Base-by-base conservation (phyloP, 192 early-diverging fungal species). In the Kickxella alabastrina region DNA sequence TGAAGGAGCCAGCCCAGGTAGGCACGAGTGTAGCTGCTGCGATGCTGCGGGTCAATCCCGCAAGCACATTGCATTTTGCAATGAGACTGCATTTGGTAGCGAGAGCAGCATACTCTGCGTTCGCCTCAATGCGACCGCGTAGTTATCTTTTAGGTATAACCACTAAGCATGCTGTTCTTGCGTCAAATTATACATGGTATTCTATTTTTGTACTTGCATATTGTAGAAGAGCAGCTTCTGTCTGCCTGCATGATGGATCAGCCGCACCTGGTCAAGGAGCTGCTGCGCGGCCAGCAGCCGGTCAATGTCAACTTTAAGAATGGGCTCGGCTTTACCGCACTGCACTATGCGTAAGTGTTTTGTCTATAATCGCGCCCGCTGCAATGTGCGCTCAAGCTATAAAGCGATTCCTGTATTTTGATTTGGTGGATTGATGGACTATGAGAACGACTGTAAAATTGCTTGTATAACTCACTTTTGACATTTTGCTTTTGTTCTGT, bases 221-320 rank as follows among this genome's bases (percentile, higher is more conserved):
- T 49, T 65, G 44, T 73, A 89, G 84, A 86, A 60, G 83, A 86
- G 49, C 78, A 81, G 43, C 68, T 89, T 34, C 62, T 86, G 43
- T 80, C 82, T 10, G 87, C 87, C 26, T 86, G 85, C 62, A 80
- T 80, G 64, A 73, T 83, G 44, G 85, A 87, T 68, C 82, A 86
- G 36, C 76, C 84, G 28, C 82, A 84, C 39, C 58, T 85, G 62
- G 69, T 89, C 24, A 65, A 78, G 21, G 68, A 81, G 43, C 64
- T 89, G 34, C 65, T 89, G 17, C 47, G 59, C 18, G 49, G 72
- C 47, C 64, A 68, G 6, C 56, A 49, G 19, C 55, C 65, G 17
- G 66, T 80, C 28, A 61, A 85, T 34, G 69, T 89, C 49, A 85
- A 86, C 61, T 75, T 77, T 53, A 65, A 54, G 1, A 85, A 89